Percentiles rank a stretch among this genome's conserved stretches.
These are phyloP conservation scores for Phytophthora agathidicida DNA, from an alignment of 352 stramenopile species.

Conservation along the genomic window DNA sequence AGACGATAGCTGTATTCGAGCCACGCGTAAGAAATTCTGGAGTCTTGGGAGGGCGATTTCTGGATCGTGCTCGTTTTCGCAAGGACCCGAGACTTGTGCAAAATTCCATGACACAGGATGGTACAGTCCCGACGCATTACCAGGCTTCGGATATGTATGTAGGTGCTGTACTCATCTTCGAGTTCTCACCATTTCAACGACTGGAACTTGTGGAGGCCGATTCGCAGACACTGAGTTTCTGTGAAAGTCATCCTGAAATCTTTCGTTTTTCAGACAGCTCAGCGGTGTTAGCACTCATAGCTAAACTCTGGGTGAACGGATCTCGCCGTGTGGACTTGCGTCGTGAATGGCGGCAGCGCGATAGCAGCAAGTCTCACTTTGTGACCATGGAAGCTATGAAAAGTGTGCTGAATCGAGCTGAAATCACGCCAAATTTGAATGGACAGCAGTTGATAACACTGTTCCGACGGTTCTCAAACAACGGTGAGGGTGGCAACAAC, in stretches of 20 bases:
- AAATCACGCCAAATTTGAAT: conserved; percentile 42
- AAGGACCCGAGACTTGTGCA: conserved; percentile 32
- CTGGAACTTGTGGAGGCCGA: conserved; percentile 81
- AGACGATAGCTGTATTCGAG: conserved; percentile 82
- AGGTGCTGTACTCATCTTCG: conserved; percentile 69
- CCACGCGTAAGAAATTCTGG: conserved; percentile 73
- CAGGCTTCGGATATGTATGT: conserved; percentile 70
- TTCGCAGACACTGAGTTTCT: conserved; percentile 76
- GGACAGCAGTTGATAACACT: conserved; percentile 74
- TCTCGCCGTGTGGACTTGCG: conserved; percentile 34
- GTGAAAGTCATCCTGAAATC: conserved; percentile 67
- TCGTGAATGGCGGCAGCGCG: conserved; percentile 43
- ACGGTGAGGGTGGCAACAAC: conserved; percentile 7
- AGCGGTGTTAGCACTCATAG: conserved; percentile 34
- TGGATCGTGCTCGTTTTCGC: conserved; percentile 76
- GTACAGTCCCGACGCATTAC: conserved; percentile 35
- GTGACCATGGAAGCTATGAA: conserved; percentile 36
- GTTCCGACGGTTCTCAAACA: conserved; percentile 42
- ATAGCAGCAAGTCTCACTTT: conserved; percentile 15
- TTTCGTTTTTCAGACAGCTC: conserved; percentile 69
- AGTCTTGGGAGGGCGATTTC: conserved; percentile 65
- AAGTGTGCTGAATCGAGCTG: conserved; percentile 22
- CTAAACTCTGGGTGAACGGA: conserved; percentile 26
- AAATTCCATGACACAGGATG: neutral
- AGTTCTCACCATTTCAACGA: conserved; percentile 70